Percentiles rank a stretch among this genome's conserved stretches.
Conservation (phyloP, 139 green algal genomes). For the Nannochloris sp. region DNA sequence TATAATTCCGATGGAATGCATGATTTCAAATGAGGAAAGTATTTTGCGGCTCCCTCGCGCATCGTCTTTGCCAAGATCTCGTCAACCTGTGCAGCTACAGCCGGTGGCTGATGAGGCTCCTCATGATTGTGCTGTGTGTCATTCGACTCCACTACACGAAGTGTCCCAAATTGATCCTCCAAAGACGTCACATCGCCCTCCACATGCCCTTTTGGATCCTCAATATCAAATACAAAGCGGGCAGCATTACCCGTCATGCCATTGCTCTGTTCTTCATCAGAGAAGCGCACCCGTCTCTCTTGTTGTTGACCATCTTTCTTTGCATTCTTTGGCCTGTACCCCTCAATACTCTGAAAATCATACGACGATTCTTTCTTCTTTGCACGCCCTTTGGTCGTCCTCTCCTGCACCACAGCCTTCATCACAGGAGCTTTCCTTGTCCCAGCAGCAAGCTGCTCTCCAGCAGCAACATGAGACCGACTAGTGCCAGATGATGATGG, state of each 20-base stretch:
- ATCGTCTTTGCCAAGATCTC: not conserved
- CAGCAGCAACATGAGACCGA: no score
- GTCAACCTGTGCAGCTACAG: not conserved
- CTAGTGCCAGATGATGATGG: no score
- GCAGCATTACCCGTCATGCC: not conserved
- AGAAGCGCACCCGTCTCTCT: not conserved
- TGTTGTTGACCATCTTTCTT: not conserved
- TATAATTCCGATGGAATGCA: conserved; percentile 18
- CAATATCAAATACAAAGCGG: conserved; percentile 12
- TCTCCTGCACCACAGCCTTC: conserved; percentile 23
- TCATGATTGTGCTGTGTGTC: no score
- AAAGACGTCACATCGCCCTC: not conserved
- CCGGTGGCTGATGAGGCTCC: no score
- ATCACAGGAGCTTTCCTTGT: conserved; percentile 23
- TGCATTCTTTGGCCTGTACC: conserved; percentile 17
- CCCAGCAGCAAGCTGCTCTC: conserved; percentile 14
- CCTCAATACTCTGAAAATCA: conserved; percentile 15
- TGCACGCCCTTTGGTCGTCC: not conserved
- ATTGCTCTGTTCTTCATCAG: not conserved
- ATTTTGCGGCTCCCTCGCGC: conserved; percentile 3
- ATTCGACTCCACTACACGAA: not conserved
- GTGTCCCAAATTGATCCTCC: conserved; percentile 1
- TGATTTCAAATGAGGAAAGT: conserved; percentile 16
- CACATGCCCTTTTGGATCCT: conserved; percentile 1
- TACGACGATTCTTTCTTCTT: not conserved